Conservation (phyloP, 768 basidiomycete genomes). For the Pholiota microspora region DNA sequence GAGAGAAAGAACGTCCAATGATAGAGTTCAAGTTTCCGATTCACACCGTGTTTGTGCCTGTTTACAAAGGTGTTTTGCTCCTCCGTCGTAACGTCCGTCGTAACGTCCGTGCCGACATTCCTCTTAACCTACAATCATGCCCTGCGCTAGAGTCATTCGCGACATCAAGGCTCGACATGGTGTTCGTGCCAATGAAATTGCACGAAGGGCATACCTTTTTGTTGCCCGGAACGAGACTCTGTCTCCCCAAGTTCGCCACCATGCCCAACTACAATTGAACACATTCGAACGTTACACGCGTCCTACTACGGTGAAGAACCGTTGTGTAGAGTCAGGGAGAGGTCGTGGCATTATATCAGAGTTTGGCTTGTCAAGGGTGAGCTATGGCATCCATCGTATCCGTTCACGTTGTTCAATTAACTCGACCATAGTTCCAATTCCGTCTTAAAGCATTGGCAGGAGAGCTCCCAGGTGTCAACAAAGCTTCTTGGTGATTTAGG, state of each 20-base stretch:
- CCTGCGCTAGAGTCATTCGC: conserved; percentile 56
- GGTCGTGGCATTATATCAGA: conserved; percentile 88
- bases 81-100: too few relatives aligned
- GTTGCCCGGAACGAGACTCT: conserved; percentile 90
- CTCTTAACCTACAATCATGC: conserved; percentile 27
- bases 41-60: conserved; percentile 35
- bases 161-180: conserved; percentile 77
- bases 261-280: conserved; percentile 92
- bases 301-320: conserved; percentile 85
- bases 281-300: conserved; percentile 80
- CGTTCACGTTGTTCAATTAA: not conserved
- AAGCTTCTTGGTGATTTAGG: conserved; percentile 83
- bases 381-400: conserved; percentile 16
- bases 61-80: conserved; percentile 15
- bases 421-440: conserved; percentile 74
- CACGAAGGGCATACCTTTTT: conserved; percentile 87
- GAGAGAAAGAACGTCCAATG: not conserved
- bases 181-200: conserved; percentile 73
- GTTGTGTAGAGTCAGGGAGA: conserved; percentile 82
- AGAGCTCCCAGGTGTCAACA: conserved; percentile 83
- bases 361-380: conserved; percentile 82
- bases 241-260: conserved; percentile 86
- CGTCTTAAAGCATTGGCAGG: conserved; percentile 78
- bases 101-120: not conserved
- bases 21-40: conserved; percentile 23